A percentile compares a stretch with the other conserved stretches of the same genome.
These are phyloP conservation scores for Scytalidium sp. DNA, from an alignment of 2,329 filamentous ascomycete genomes.

Conservation along the genomic window DNA sequence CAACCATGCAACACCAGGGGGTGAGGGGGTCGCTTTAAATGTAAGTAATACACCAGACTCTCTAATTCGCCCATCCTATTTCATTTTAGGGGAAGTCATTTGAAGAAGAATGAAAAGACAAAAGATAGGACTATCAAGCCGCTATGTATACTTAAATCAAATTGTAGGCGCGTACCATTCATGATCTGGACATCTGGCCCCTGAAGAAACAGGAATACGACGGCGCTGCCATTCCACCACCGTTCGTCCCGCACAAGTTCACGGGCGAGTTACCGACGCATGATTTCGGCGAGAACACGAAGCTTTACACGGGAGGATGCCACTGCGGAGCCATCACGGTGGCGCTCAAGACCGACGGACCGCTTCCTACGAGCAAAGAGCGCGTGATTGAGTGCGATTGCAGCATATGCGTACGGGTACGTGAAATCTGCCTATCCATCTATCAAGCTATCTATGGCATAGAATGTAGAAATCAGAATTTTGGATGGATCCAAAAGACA, in stretches of 20 bases:
- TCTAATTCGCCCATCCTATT: too few species aligned
- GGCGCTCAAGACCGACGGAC: not conserved
- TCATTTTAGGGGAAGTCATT: too few species aligned
- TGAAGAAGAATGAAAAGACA: too few species aligned
- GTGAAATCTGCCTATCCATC: not conserved
- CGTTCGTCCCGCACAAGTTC: not conserved
- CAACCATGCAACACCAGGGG: not conserved
- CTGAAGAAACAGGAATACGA: not conserved
- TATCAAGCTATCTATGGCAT: not conserved
- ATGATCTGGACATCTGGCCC: not conserved
- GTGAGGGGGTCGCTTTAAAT: not conserved
- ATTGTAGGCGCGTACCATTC: not conserved
- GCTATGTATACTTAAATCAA: not conserved
- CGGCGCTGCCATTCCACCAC: not conserved
- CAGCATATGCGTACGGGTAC: not conserved
- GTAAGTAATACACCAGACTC: not conserved
- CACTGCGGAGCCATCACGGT: conserved; percentile 17
- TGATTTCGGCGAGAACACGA: conserved; percentile 10
- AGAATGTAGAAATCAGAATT: too few species aligned
- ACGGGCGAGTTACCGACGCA: not conserved
- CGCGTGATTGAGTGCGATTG: not conserved
- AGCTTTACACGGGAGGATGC: conserved; percentile 19
- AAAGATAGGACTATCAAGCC: not conserved
- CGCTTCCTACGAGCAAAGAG: not conserved
- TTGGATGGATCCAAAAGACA: too few species aligned